Percentiles rank a stretch among this genome's conserved stretches.
Conservation (phyloP, 2,329 filamentous ascomycete species). For the Ophiocordyceps camponoti-rufipedis region DNA sequence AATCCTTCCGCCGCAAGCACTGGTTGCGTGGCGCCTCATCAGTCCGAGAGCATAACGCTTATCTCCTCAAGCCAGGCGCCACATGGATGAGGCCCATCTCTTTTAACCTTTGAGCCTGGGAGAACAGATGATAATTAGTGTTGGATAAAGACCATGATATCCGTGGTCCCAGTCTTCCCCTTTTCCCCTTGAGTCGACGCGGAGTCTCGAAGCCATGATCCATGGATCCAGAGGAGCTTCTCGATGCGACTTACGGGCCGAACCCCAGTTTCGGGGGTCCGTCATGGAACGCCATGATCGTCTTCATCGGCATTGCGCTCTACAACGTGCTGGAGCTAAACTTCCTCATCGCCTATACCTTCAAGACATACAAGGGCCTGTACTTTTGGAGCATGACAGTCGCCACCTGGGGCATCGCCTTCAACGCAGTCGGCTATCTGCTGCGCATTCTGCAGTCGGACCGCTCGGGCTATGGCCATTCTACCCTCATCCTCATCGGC, state of each 20-base stretch:
- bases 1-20: neutral
- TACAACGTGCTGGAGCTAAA: constrained; percentile 12
- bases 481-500: constrained; percentile 11
- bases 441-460: constrained; percentile 15
- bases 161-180: neutral
- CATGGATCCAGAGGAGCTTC: neutral
- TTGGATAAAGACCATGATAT: neutral
- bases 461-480: constrained; percentile 4
- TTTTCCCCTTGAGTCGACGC: neutral
- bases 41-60: neutral
- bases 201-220: neutral
- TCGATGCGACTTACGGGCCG: neutral
- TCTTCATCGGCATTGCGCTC: constrained; percentile 9
- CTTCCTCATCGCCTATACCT: constrained; percentile 10
- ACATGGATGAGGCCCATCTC: neutral
- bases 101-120: neutral
- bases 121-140: neutral
- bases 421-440: constrained; percentile 24
- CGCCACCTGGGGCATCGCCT: constrained; percentile 10
- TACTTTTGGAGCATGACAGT: constrained; percentile 16
- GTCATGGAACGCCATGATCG: constrained; percentile 3
- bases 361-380: constrained; percentile 9
- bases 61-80: neutral
- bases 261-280: neutral
- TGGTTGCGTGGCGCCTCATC: neutral